These are phyloP conservation scores for Keithomyces neogunnii DNA, from an alignment of 2,329 filamentous ascomycete species.

Conservation along the genomic window DNA sequence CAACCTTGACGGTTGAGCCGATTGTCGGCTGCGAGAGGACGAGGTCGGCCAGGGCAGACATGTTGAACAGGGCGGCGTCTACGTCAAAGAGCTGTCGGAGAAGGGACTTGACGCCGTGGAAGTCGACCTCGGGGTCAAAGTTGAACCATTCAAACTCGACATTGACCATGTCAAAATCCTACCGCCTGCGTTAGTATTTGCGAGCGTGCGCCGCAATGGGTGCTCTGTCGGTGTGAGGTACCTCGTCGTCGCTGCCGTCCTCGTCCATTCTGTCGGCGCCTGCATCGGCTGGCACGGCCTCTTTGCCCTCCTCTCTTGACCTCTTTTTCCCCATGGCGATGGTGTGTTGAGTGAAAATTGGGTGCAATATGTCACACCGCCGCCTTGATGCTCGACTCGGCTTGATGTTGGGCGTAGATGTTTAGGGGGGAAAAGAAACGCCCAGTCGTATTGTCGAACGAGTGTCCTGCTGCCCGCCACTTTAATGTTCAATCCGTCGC, in stretches of 20 bases:
- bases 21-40: slow-evolving; percentile 81
- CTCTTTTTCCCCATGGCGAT: slow-evolving; percentile 41
- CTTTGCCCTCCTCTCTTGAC: slow-evolving; percentile 37
- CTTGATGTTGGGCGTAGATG: not conserved
- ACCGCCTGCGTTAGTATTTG: not conserved
- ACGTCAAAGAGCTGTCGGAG: slow-evolving; percentile 87
- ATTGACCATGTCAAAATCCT: slow-evolving; percentile 88
- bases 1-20: slow-evolving; percentile 94
- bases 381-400: not conserved
- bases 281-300: slow-evolving; percentile 29
- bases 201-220: slow-evolving; percentile 3
- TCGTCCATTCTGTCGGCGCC: slow-evolving; percentile 41
- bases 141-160: slow-evolving; percentile 99
- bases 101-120: slow-evolving; percentile 87
- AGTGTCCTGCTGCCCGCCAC: not conserved
- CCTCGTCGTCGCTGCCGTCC: slow-evolving; percentile 47
- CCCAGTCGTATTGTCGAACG: not conserved
- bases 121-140: slow-evolving; percentile 80
- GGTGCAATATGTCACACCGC: too few relatives aligned
- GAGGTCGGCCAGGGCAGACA: slow-evolving; percentile 77
- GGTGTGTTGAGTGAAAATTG: not conserved
- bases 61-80: slow-evolving; percentile 76
- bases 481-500: not conserved
- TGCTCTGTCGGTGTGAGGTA: slow-evolving; percentile 14
- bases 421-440: not conserved